Percentiles rank a stretch among this genome's conserved stretches.
Evolutionary conservation across 176 grass and related monocot genomes (phyloP).

Genomic region (Oryza rufipogon): DNA sequence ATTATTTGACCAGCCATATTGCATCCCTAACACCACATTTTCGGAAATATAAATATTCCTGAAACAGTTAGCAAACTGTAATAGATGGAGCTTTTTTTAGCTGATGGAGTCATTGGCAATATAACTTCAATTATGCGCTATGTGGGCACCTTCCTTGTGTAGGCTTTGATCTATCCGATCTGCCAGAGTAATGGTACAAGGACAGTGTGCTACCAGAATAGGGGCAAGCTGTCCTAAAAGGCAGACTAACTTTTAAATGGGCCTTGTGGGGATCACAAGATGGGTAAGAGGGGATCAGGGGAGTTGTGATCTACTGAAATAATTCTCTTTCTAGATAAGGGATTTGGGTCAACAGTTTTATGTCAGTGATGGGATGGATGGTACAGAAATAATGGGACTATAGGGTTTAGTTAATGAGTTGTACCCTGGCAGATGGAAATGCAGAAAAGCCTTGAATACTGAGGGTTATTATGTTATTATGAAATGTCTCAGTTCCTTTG

Average conservation of each 20-base stretch:
- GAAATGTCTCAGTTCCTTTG: neutral
- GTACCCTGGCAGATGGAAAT: neutral
- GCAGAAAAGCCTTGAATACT: neutral
- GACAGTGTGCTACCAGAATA: neutral
- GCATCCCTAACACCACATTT: neutral
- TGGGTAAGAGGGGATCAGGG: neutral
- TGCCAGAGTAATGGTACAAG: constrained; percentile 9
- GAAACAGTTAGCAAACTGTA: neutral
- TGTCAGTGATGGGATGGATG: neutral
- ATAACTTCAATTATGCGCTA: neutral
- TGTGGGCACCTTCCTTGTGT: neutral
- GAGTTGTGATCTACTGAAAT: neutral
- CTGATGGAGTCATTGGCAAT: neutral
- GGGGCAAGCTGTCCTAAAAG: neutral
- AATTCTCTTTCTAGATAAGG: neutral
- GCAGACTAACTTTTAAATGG: neutral
- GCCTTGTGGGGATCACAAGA: neutral
- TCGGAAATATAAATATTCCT: neutral
- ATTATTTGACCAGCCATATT: neutral
- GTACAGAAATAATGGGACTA: neutral
- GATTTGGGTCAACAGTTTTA: neutral
- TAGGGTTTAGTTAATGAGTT: neutral
- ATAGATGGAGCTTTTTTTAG: neutral
- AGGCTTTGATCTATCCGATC: neutral
- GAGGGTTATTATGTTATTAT: neutral